Evolutionary conservation across 176 grass and related monocot genomes (phyloP), one percentile per base, ranked within the genome.

Genomic region (Triticum dicoccoides): DNA sequence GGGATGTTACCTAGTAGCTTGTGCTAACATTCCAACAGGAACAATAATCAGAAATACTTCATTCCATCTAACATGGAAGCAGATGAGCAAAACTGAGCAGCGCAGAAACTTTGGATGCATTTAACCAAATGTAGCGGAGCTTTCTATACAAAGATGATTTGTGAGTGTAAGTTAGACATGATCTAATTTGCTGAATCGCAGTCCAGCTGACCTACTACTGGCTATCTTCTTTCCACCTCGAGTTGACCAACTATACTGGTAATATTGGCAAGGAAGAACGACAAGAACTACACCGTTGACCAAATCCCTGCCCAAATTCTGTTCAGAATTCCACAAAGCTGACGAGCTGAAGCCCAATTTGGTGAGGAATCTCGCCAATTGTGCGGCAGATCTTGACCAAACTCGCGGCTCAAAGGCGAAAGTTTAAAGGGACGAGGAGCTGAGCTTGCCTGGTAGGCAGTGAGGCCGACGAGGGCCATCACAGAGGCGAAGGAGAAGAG

Each of bases 391-490:
- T 89, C 86, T 24, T 13, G 38, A 75, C 8, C 6, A 20, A 47
- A 65, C 9, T 30, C 35, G 52, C 44, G 39, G 45, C 11, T 44
- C n/a, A 67, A 61, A n/a, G n/a, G 39, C 23, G 29, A 61, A 67
- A 13, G 6, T 41, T 58, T 34, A 7, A 61, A 34, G 35, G 52
- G n/a, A 74, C 25, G 35, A 67, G 14, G 25, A 20, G 72, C n/a
- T 0, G 69, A 32, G 76, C 76, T 88, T 86, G 89, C 93, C 93
- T 98, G 96, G 82, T 92, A 95, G 9, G 91, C 89, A 37, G 88
- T 91, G 74, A 98, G 85, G 30, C 84, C 96, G 82, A 98, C 79
- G 58, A 98, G 89, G 25, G 85, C 78, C 78, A 98, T 93, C 58
- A 95, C 49, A 23, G 89, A 91, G 23, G 76, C 86, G 75, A 98